Conservation (phyloP, 1,139 yeast species). For the Yamadazyma aaseri region DNA sequence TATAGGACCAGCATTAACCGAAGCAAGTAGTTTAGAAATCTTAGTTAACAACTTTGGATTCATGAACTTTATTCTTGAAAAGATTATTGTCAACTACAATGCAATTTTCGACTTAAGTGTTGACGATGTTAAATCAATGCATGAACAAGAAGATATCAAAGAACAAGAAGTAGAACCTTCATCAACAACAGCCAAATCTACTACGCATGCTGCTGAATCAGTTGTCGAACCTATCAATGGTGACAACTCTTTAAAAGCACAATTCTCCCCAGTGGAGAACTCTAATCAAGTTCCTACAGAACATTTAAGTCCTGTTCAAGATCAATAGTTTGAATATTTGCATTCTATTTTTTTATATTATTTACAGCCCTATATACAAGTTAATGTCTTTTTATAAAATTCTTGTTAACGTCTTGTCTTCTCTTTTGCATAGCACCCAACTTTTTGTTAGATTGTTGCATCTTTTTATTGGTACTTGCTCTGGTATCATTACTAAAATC, state of each 20-base stretch:
- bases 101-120: slow-evolving; percentile 30
- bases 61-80: slow-evolving; percentile 55
- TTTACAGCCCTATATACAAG: slow-evolving; percentile 5
- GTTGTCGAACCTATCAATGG: neutral
- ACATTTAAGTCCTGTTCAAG: no score
- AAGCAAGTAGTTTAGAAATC: slow-evolving; percentile 53
- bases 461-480: slow-evolving; percentile 32
- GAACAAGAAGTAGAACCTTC: slow-evolving; percentile 1
- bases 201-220: neutral
- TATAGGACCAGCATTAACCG: slow-evolving; percentile 60
- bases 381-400: slow-evolving; percentile 45
- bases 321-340: no score
- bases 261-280: no score
- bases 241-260: no score
- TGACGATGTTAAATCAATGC: slow-evolving; percentile 5
- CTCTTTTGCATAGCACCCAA: slow-evolving; percentile 41
- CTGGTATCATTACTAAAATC: slow-evolving; percentile 34
- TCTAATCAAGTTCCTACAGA: no score
- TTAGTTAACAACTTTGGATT: slow-evolving; percentile 53
- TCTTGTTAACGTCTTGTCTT: slow-evolving; percentile 30
- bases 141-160: no score
- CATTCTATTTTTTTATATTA: no score
- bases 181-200: neutral
- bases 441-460: slow-evolving; percentile 37
- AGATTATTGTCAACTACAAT: slow-evolving; percentile 43